Base-by-base conservation (phyloP, 2,329 filamentous ascomycete genomes). In the Colletotrichum graminicola region DNA sequence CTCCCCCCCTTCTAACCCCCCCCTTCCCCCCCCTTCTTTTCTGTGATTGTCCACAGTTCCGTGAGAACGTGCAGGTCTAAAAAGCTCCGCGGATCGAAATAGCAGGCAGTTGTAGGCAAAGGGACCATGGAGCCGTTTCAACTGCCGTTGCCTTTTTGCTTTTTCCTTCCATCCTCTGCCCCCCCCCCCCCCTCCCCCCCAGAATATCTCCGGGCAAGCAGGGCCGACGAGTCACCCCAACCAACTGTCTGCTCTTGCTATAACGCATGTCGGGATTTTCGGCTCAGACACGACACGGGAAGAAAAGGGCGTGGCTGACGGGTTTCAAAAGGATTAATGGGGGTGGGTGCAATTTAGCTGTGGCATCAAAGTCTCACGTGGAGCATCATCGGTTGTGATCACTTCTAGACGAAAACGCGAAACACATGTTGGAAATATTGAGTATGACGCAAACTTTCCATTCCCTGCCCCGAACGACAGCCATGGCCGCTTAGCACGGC, bases 401-500 rank as follows among this genome's bases (percentile, higher is more conserved):
- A 29, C 34, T 18, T 2, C 16, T 36, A 18, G 36, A 57, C 16
- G n/a, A 26, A 26, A 26, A 56, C 34, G 21, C 29, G 18, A 6
- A 54, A 41, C n/a, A 23, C 34, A 57, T 12, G 14, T 57, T 16
- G 7, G 3, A 36, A 39, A n/a, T 6, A 41, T 26, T n/a, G 41
- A 34, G 54, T 74, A 64, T 64, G 59, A 69, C 73, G 67, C 66
- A 74, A 71, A 73, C 64, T 72, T 73, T 74, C 65, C 67, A 74
- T 74, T 74, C 65, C 61, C 71, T 74, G 71, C 67, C 67, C 62
- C 72, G 62, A 66, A 43, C 54, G 60, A 62, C 62, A 54, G 71
- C 61, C 65, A 61, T 63, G 41, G 43, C 66, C 70, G 62, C 67
- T 62, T 59, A 26, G 41, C 34, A 65, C 55, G 63, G 41, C 63